phyloP scores from a whole-genome alignment of 2,329 filamentous ascomycete species.

The Diplodia intermedia region DNA sequence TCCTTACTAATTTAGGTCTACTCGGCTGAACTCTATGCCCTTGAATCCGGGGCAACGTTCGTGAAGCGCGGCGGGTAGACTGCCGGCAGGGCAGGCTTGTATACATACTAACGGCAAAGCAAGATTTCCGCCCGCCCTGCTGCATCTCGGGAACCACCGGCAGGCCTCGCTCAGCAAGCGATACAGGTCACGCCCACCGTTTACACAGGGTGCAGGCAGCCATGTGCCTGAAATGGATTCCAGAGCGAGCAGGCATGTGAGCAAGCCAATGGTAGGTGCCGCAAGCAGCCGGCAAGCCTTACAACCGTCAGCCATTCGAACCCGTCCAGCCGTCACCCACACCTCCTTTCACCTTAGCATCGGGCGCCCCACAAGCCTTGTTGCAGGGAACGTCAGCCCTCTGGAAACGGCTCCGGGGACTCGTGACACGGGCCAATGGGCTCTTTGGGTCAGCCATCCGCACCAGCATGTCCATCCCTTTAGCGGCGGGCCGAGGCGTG shows the following conservation, averaged over 20 bases:
- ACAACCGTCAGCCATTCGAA: conserved; percentile 3
- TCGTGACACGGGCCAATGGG: conserved; percentile 18
- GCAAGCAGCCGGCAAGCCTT: conserved; percentile 21
- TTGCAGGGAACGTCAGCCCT: conserved; percentile 13
- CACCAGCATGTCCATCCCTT: conserved; percentile 13
- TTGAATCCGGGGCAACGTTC: conserved; percentile 1
- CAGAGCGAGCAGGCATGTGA: neutral
- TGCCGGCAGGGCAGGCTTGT: conserved; percentile 11
- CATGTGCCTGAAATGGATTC: conserved; percentile 8
- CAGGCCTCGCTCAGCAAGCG: conserved; percentile 4
- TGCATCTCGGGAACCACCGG: conserved; percentile 26
- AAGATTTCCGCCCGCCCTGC: conserved; percentile 22
- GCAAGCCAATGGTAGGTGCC: conserved; percentile 3
- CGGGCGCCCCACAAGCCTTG: conserved; percentile 10
- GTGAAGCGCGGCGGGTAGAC: neutral
- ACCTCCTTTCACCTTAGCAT: conserved; percentile 13
- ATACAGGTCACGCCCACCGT: neutral
- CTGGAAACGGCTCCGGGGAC: conserved; percentile 13
- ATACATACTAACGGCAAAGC: conserved; percentile 24
- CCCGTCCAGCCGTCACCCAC: conserved; percentile 11
- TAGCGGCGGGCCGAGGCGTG: conserved; percentile 28
- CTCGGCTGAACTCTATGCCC: neutral
- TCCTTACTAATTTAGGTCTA: conserved; percentile 2
- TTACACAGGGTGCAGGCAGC: conserved; percentile 20
- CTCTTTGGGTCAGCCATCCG: conserved; percentile 9